Conservation (phyloP, 2,329 filamentous ascomycete genomes). For the Fusarium sp. region DNA sequence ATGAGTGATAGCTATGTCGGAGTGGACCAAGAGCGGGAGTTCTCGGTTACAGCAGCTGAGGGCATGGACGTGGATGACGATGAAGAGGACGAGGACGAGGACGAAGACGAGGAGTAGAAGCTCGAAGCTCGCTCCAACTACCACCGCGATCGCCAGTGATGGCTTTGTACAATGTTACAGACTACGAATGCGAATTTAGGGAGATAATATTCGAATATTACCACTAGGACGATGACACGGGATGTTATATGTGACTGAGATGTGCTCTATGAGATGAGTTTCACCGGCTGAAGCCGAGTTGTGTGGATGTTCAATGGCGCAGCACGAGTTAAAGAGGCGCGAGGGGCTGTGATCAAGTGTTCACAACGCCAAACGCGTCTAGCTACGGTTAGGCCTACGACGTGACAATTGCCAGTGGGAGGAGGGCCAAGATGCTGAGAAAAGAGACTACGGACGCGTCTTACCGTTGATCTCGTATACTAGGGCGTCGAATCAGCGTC, state of each 20-base stretch:
- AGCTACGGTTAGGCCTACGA: slow-evolving; percentile 9
- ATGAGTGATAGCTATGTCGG: slow-evolving; percentile 98
- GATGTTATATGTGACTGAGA: slow-evolving; percentile 38
- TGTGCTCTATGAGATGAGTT: slow-evolving; percentile 48
- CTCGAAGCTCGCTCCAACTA: slow-evolving; percentile 28
- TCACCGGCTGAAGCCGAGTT: slow-evolving; percentile 49
- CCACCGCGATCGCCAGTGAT: slow-evolving; percentile 34
- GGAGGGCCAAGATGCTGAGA: slow-evolving; percentile 21
- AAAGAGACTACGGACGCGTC: slow-evolving; percentile 34
- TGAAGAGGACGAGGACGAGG: slow-evolving; percentile 81
- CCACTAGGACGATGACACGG: slow-evolving; percentile 32
- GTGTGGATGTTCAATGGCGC: slow-evolving; percentile 47
- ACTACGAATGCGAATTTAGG: slow-evolving; percentile 49
- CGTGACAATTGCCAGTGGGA: slow-evolving; percentile 15
- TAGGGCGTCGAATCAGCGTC: slow-evolving; percentile 40
- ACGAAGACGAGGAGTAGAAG: slow-evolving; percentile 54
- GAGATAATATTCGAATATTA: slow-evolving; percentile 45
- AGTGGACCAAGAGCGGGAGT: slow-evolving; percentile 94
- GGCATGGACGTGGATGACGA: slow-evolving; percentile 95
- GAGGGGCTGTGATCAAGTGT: slow-evolving; percentile 35
- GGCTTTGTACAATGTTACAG: slow-evolving; percentile 51
- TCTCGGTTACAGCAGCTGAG: slow-evolving; percentile 86
- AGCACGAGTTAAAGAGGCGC: slow-evolving; percentile 47
- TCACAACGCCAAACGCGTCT: slow-evolving; percentile 39
- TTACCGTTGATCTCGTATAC: slow-evolving; percentile 28